Evolutionary conservation across 768 basidiomycete genomes (phyloP).

Genomic region (Boletus rubroflammeus): DNA sequence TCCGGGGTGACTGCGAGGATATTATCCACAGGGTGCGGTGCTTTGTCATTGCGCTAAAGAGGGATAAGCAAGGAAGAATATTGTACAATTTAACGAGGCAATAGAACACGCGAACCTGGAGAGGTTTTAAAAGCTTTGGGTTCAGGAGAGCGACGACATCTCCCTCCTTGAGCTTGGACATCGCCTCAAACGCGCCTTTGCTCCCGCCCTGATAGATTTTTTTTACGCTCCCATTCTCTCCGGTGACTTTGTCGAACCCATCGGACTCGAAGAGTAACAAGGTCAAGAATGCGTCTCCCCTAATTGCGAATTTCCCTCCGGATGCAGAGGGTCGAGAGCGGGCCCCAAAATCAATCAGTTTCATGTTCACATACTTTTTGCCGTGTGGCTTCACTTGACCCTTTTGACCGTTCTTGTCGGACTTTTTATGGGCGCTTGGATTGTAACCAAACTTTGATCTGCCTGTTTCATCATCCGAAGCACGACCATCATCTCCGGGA

Average conservation of each 20-base stretch:
- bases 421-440: conserved; percentile 8
- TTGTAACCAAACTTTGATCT: conserved; percentile 6
- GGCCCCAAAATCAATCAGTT: conserved; percentile 77
- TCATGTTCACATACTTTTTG: conserved; percentile 84
- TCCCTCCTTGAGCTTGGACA: conserved; percentile 83
- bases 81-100: neutral
- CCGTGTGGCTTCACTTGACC: conserved; percentile 44
- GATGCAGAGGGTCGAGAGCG: conserved; percentile 52
- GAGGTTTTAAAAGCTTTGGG: conserved; percentile 81
- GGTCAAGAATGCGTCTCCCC: conserved; percentile 82
- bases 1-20: conserved; percentile 86
- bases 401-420: conserved; percentile 8
- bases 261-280: conserved; percentile 90
- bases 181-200: conserved; percentile 85
- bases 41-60: conserved; percentile 35
- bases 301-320: conserved; percentile 52
- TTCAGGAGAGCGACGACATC: conserved; percentile 89
- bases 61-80: neutral
- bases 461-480: conserved; percentile 30
- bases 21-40: conserved; percentile 75
- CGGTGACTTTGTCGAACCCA: conserved; percentile 51
- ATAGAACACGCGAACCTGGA: conserved; percentile 51
- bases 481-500: conserved; percentile 42
- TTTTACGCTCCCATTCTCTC: conserved; percentile 47
- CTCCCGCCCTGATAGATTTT: conserved; percentile 86